Conservation (phyloP, 2,329 filamentous ascomycete genomes). For the Ceratocystis destructans region DNA sequence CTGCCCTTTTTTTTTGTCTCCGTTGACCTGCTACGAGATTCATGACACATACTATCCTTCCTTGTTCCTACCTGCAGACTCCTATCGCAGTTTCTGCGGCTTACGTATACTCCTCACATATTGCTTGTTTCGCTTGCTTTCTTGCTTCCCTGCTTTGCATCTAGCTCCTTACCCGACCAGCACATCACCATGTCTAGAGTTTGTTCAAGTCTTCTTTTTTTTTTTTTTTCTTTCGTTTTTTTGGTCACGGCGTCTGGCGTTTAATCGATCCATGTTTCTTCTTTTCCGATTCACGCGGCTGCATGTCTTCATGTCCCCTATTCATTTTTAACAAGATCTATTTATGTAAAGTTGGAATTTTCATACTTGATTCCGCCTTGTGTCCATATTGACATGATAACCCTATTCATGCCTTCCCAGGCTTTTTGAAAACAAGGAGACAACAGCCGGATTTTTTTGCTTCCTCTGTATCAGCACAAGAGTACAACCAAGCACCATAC, state of each 20-base stretch:
- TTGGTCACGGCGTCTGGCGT: not conserved
- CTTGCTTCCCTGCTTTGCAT: not conserved
- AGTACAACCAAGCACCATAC: not conserved
- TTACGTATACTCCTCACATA: not conserved
- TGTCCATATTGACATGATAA: no score
- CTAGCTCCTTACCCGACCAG: no score
- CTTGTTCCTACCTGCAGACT: not conserved
- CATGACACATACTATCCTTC: not conserved
- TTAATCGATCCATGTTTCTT: not conserved
- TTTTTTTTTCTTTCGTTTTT: not conserved
- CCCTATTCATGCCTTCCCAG: no score
- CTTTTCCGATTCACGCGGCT: not conserved
- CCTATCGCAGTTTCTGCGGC: not conserved
- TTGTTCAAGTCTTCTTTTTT: not conserved
- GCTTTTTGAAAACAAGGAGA: not conserved
- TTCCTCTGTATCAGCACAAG: not conserved
- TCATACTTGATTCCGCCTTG: no score
- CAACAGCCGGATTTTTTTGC: no score
- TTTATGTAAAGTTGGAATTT: not conserved
- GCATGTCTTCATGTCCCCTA: not conserved
- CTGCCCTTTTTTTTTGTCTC: no score
- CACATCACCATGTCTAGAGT: no score
- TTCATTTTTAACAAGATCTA: not conserved
- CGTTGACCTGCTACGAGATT: not conserved
- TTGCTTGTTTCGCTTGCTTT: not conserved